Evolutionary conservation across 179 eudicot genomes (phyloP), one percentile per base, ranked within the genome.

Genomic region (Patellifolia procumbens): DNA sequence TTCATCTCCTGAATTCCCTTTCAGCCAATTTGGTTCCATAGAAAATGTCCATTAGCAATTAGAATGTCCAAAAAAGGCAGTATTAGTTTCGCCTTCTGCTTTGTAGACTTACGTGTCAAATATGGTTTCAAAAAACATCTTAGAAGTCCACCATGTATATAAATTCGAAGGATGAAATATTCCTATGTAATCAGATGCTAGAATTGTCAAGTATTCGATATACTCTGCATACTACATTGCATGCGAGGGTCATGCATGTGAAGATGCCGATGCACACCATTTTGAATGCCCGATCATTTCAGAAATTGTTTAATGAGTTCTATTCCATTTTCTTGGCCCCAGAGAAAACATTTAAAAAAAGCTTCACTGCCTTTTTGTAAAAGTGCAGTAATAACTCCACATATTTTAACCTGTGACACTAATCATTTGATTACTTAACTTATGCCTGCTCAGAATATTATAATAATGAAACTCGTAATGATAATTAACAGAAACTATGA

Each of bases 11-110:
- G 32, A 83, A 89, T 49, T 64, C 91, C 32, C 68, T 86, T 52
- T 76, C 89, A 7, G 78, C 89, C 46, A 84, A 81, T 75, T 26
- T 80, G 52, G 83, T 79, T 43, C 89, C 88, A 67, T 84, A 75
- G 9, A 67, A 28, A 70, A n/a, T n/a, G 51, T 46, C 58, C 24
- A 46, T 8, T 52, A 64, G 64, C 28, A 74, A n/a, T 70, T 45
- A 64, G 49, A 37, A 61, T 63, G 37, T 75, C 58, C 24, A 34
- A 39, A 70, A 55, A 75, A 62, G 73, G 42, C 60, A 19, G 55
- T 64, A 71, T 55, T 51, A 68, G 60, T 78, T 70, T 74, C 35
- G 56, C 55, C 58, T 59, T 31, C 43, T 77, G 75, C 64, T 77
- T 45, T 73, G 74, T 43, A 37, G 37, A 52, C 63, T 51, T 34